Percentiles rank a stretch among this genome's conserved stretches.
Conservation (phyloP, 441 rosid genomes). For the Geranium incanum region DNA sequence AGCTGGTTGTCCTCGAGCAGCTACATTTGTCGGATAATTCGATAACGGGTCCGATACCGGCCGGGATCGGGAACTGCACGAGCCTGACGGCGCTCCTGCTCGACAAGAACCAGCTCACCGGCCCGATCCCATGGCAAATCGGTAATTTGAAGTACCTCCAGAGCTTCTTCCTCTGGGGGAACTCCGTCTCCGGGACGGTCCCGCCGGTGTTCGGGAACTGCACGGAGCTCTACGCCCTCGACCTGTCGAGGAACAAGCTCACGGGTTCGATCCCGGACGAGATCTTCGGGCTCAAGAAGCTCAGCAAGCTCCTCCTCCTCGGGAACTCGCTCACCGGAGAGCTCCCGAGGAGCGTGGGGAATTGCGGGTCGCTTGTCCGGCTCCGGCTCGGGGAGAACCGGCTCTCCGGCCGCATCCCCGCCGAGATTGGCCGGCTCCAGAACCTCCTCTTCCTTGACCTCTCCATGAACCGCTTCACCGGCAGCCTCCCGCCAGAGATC, state of each 20-base stretch:
- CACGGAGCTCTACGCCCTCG: conserved; percentile 60
- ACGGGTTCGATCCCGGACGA: conserved; percentile 75
- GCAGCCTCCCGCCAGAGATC: conserved; percentile 63
- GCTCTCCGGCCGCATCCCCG: conserved; percentile 75
- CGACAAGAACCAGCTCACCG: conserved; percentile 73
- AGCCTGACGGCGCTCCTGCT: conserved; percentile 82
- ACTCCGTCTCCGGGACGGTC: conserved; percentile 66
- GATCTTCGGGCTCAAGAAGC: conserved; percentile 64
- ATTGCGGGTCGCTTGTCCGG: conserved; percentile 78
- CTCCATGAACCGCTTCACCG: conserved; percentile 80
- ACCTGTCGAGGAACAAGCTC: conserved; percentile 82
- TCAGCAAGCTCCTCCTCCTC: conserved; percentile 83
- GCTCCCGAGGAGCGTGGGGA: conserved; percentile 49
- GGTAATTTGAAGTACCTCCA: conserved; percentile 67
- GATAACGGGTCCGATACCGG: conserved; percentile 62
- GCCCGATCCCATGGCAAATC: conserved; percentile 62
- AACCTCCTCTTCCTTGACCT: conserved; percentile 86
- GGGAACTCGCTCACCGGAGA: conserved; percentile 75
- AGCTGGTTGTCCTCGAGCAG: conserved; percentile 66
- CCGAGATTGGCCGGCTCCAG: conserved; percentile 74
- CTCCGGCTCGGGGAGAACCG: conserved; percentile 86
- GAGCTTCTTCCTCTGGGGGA: conserved; percentile 87
- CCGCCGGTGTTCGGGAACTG: conserved; percentile 82
- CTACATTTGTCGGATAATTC: conserved; percentile 87
- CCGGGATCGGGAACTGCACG: conserved; percentile 72